Conservation (phyloP, 2,329 filamentous ascomycete species). For the Achaetomium macrosporum region DNA sequence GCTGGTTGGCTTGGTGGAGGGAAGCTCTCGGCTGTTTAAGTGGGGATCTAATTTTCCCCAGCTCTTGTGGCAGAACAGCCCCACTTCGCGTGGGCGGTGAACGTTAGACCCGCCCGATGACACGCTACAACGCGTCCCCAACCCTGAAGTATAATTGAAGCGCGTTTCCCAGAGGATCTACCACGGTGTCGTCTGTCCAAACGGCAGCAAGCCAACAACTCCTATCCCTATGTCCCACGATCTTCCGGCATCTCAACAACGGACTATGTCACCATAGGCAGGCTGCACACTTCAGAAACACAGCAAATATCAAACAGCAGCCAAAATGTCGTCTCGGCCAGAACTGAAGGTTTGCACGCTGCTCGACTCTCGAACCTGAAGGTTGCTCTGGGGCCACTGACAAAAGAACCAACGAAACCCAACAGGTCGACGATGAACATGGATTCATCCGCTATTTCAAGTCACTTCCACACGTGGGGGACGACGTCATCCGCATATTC, state of each 20-base stretch:
- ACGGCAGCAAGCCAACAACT: too few relatives aligned
- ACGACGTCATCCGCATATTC: constrained; percentile 81
- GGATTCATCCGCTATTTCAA: constrained; percentile 97
- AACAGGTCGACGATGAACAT: constrained; percentile 86
- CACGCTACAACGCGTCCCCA: constrained; percentile 16
- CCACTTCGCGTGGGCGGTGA: constrained; percentile 10
- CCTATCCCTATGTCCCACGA: not conserved
- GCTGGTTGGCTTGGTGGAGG: not conserved
- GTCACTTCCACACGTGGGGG: constrained; percentile 64
- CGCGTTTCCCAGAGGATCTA: constrained; percentile 13
- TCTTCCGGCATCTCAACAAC: not conserved
- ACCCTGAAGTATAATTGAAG: constrained; percentile 11
- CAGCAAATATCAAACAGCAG: not conserved
- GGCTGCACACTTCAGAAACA: not conserved
- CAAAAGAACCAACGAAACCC: not conserved
- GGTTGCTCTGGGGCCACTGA: constrained; percentile 4
- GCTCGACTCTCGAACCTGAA: not conserved
- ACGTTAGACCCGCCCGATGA: not conserved
- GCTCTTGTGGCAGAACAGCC: constrained; percentile 6
- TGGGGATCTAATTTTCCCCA: not conserved
- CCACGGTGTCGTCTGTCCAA: too few relatives aligned
- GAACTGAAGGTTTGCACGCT: constrained; percentile 56
- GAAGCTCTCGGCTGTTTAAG: not conserved
- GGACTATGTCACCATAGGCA: constrained; percentile 7
- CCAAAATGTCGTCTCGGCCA: constrained; percentile 63